Evolutionary conservation across 371 early-diverging fungal genomes (phyloP), one percentile per base, ranked within the genome.

Genomic region (Mucor indicus): DNA sequence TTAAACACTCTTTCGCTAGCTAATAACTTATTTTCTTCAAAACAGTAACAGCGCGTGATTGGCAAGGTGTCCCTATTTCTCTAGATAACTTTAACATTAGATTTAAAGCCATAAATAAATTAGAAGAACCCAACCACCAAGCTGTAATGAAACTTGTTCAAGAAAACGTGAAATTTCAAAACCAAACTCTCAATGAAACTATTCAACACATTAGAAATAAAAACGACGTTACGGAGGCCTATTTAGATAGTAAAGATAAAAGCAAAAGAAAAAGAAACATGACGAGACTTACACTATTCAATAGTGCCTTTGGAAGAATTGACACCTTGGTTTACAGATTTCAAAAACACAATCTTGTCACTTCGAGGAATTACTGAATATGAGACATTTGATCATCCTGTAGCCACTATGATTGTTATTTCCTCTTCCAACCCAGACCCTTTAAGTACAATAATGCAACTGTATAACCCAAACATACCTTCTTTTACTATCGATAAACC

Each of bases 321-420:
- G 29, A 86, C 86, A 25, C 97, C 97, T n/a, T 95, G 96, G 96
- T 96, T 90, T 70, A 57, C 77, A 6, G 64, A 77, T 52, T 95
- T 92, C 57, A 75, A 89, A 27, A 70, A 86, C 29, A 63, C 80
- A 19, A 70, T 91, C 44, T 73, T 90, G 15, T 71, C 76, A 24
- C 63, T 77, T 13, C 74, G 81, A 44, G 89, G 86, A 2, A 76
- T 84, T 7, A 78, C 89, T 0, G 95, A 95, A 50, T 92, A 95
- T 53, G 95, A 96, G 55, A 84, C 93, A 4, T 95, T 98, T 60
- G 89, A 91, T 47, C 95, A 96, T 57, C 96, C 98, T 2, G 87
- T 95, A 1, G 92, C 92, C 7, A 80, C 75, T 36, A 53, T 95
- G 37, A 71, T 90, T 38, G 91, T 86, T 8, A 83, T 87, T 11